These are phyloP conservation scores for Populus tomentosa DNA, from an alignment of 441 rosid species.

Conservation along the genomic window DNA sequence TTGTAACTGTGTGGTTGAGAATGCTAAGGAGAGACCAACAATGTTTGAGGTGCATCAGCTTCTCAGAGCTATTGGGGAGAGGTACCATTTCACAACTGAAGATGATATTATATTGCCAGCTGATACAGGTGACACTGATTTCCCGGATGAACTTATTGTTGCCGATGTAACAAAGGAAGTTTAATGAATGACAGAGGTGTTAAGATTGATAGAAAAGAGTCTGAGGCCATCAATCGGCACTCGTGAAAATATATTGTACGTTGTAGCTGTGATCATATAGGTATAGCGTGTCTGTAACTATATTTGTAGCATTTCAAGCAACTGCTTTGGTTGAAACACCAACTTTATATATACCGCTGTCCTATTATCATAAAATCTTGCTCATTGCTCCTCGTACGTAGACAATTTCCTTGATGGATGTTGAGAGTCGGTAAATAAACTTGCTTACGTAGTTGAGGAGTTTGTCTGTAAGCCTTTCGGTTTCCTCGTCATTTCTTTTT, in stretches of 20 bases:
- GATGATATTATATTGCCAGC: conserved; percentile 12
- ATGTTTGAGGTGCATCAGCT: conserved; percentile 83
- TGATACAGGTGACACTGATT: background rate
- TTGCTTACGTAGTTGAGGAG: too few relatives aligned
- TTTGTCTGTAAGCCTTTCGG: too few relatives aligned
- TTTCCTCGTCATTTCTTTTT: too few relatives aligned
- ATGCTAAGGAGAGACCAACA: conserved; percentile 78
- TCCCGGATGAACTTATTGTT: conserved; percentile 14
- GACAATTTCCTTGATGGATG: background rate
- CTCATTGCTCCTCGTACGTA: background rate
- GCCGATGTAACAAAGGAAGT: background rate
- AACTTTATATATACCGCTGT: background rate
- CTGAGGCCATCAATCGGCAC: too few relatives aligned
- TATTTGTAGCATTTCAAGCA: background rate
- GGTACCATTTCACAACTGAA: conserved; percentile 20
- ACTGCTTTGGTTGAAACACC: background rate
- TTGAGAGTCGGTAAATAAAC: too few relatives aligned
- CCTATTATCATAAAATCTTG: background rate
- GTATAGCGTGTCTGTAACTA: background rate
- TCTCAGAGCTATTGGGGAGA: conserved; percentile 55
- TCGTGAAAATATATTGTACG: too few relatives aligned
- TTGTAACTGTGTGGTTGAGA: conserved; percentile 54
- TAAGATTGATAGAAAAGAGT: too few relatives aligned
- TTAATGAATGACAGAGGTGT: background rate
- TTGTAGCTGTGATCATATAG: too few relatives aligned